Conservation (phyloP, 306 rosid species). For the Casuarina glauca region DNA sequence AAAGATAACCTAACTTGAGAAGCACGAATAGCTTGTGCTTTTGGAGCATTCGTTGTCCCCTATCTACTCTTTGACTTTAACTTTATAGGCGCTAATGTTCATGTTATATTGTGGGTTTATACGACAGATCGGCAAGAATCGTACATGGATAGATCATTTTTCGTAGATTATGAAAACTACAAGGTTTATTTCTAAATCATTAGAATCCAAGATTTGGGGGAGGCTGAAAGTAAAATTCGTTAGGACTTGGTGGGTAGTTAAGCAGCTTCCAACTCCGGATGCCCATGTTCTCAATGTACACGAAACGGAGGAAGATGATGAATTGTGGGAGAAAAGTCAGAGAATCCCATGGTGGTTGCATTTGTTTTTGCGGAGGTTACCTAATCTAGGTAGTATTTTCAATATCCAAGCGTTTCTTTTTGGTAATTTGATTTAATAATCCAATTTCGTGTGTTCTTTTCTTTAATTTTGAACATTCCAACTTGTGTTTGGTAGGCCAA, state of each 20-base stretch:
- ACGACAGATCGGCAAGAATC: no score
- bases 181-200: neutral
- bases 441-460: neutral
- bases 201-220: neutral
- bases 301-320: neutral
- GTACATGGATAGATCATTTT: no score
- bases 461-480: no score
- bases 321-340: neutral
- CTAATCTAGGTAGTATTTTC: neutral
- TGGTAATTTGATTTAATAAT: neutral
- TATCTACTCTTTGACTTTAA: neutral
- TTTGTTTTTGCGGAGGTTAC: neutral
- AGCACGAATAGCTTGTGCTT: no score
- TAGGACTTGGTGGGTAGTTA: constrained; percentile 48
- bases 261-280: constrained; percentile 43
- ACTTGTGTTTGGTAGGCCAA: no score
- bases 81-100: neutral
- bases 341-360: neutral
- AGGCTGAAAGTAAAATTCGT: constrained; percentile 6
- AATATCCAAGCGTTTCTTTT: neutral
- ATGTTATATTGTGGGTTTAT: neutral
- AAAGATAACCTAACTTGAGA: no score
- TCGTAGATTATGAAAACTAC: no score
- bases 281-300: neutral
- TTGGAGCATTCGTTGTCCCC: neutral